Evolutionary conservation across 2,329 filamentous ascomycete species (phyloP).

Genomic region (Fusarium sp.): DNA sequence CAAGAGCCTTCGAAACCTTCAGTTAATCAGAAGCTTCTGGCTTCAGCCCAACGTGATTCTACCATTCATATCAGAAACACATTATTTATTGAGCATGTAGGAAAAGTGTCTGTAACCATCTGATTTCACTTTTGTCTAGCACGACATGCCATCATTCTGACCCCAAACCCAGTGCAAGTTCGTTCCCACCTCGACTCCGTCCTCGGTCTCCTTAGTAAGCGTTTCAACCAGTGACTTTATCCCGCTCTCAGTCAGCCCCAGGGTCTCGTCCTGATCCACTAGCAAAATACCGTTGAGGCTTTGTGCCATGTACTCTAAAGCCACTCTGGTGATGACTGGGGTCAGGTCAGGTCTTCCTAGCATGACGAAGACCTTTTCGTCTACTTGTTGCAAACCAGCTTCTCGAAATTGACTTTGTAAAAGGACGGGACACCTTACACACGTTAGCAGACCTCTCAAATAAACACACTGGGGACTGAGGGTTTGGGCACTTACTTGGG

Average conservation of each 20-base stretch:
- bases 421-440: not conserved
- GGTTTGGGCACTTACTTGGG: not conserved
- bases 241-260: not conserved
- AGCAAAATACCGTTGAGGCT: accelerated
- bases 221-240: accelerated
- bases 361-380: not conserved
- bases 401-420: accelerated
- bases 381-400: accelerated
- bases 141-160: not conserved
- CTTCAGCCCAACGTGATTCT: not conserved
- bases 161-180: not conserved
- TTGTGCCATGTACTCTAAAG: not conserved
- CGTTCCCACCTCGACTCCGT: accelerated
- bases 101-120: accelerated
- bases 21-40: accelerated
- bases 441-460: too few species aligned
- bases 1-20: accelerated
- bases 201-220: accelerated
- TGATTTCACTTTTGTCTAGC: accelerated
- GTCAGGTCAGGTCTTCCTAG: not conserved
- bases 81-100: not conserved
- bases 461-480: not conserved
- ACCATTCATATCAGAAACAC: not conserved
- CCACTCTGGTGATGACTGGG: accelerated
- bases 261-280: accelerated